Conservation (phyloP, 352 stramenopile genomes). For the Phytophthora citrophthora region DNA sequence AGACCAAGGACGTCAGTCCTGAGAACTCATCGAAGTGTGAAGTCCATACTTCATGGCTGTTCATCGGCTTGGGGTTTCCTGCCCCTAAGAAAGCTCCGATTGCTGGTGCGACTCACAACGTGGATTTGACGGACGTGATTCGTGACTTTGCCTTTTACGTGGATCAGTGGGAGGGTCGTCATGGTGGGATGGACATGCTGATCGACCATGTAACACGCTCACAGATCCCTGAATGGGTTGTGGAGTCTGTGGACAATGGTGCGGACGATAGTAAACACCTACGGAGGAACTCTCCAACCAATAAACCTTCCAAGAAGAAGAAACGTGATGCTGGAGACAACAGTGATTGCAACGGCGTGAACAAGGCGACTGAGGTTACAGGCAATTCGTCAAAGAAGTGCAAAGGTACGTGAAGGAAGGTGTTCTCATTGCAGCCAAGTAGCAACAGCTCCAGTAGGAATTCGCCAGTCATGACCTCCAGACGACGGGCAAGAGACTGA, state of each 20-base stretch:
- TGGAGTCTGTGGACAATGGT: conserved; percentile 43
- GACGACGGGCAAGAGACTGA: not conserved
- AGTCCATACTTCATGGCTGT: conserved; percentile 71
- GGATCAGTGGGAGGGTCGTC: conserved; percentile 77
- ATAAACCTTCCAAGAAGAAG: conserved; percentile 36
- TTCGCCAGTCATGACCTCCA: not conserved
- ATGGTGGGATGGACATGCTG: conserved; percentile 84
- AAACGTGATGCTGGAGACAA: conserved; percentile 26
- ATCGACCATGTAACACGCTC: conserved; percentile 70
- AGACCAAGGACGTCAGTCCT: conserved; percentile 17
- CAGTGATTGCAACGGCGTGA: conserved; percentile 12
- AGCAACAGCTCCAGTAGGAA: conserved; percentile 2
- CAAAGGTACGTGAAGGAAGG: conserved; percentile 47
- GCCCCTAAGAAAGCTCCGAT: conserved; percentile 33
- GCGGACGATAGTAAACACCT: conserved; percentile 37
- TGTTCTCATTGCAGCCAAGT: conserved; percentile 19
- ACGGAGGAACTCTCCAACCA: conserved; percentile 20
- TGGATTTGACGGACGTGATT: conserved; percentile 78
- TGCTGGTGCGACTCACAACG: conserved; percentile 32
- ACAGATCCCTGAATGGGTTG: conserved; percentile 71
- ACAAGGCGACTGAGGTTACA: not conserved
- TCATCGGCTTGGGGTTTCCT: conserved; percentile 77
- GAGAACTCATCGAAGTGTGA: conserved; percentile 23
- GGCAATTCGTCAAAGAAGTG: conserved; percentile 37
- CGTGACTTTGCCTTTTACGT: conserved; percentile 79